A percentile compares a stretch with the other conserved stretches of the same genome.
Conservation (phyloP, 345 rosid species). For the Citropsis articulata region DNA sequence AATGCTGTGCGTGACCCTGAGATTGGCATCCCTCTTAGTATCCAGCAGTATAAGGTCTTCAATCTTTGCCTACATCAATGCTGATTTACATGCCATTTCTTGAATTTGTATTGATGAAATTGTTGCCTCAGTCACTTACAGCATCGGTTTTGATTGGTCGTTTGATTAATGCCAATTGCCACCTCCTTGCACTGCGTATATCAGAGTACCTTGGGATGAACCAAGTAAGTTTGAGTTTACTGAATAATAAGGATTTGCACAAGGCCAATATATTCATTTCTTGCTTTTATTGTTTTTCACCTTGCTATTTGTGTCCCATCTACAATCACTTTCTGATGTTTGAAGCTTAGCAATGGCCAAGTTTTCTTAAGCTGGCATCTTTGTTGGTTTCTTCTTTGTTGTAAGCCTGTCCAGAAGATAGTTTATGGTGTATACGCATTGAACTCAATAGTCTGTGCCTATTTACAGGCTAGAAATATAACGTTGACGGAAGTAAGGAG, state of each 20-base stretch:
- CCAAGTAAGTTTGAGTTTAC: constrained; percentile 50
- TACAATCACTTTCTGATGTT: not conserved
- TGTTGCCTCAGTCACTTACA: constrained; percentile 65
- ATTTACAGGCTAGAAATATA: not conserved
- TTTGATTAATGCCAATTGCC: constrained; percentile 78
- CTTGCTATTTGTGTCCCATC: not conserved
- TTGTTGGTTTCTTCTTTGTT: not conserved
- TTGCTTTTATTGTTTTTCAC: not conserved
- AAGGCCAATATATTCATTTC: not conserved
- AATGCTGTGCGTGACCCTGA: constrained; percentile 78
- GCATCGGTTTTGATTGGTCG: constrained; percentile 84
- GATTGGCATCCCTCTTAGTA: constrained; percentile 90
- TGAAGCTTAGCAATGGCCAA: not conserved
- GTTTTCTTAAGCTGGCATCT: not conserved
- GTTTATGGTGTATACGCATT: not conserved
- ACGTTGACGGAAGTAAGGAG: too few species aligned
- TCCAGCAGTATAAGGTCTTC: constrained; percentile 87
- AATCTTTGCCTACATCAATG: constrained; percentile 8
- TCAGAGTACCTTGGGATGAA: constrained; percentile 88
- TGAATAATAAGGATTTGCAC: not conserved
- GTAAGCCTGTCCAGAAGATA: not conserved
- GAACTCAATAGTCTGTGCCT: not conserved
- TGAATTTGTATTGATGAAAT: constrained; percentile 19
- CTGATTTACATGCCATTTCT: constrained; percentile 3
- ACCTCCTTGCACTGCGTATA: constrained; percentile 80